A percentile compares a stretch with the other conserved stretches of the same genome.
phyloP scores from a whole-genome alignment of 2,329 filamentous ascomycete genomes.

The Sclerotinia subarctica region DNA sequence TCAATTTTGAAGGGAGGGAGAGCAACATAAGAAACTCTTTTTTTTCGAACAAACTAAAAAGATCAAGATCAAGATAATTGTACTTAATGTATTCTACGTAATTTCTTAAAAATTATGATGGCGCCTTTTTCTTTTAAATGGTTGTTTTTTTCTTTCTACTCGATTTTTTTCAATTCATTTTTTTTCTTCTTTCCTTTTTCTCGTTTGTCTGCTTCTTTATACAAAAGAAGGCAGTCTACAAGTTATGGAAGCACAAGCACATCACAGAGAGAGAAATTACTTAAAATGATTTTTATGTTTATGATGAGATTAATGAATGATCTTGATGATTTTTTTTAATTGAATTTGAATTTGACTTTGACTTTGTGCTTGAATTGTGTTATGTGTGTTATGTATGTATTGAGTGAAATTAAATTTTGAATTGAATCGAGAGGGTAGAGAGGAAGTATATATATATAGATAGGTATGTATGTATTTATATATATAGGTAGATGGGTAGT shows the following conservation, averaged over 20 bases:
- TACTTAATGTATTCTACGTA: slow-evolving; percentile 36
- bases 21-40: slow-evolving; percentile 7
- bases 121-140: background rate
- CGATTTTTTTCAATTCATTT: background rate
- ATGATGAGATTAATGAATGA: slow-evolving; percentile 20
- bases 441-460: too few species aligned
- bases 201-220: background rate
- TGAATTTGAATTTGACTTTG: too few species aligned
- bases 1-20: slow-evolving; percentile 2
- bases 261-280: slow-evolving; percentile 8
- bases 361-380: background rate
- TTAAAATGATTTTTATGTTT: slow-evolving; percentile 5
- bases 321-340: slow-evolving; percentile 4
- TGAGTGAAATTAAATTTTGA: too few species aligned
- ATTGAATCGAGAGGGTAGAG: too few species aligned
- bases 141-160: background rate
- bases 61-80: slow-evolving; percentile 20
- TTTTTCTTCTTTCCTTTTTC: background rate
- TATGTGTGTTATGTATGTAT: too few species aligned
- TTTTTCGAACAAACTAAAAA: slow-evolving; percentile 7
- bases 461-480: too few species aligned
- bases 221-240: background rate
- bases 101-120: slow-evolving; percentile 21
- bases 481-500: too few species aligned
- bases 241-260: background rate